Base-by-base conservation (phyloP, 768 basidiomycete species). In the Rhodosporidiobolus odoratus region DNA sequence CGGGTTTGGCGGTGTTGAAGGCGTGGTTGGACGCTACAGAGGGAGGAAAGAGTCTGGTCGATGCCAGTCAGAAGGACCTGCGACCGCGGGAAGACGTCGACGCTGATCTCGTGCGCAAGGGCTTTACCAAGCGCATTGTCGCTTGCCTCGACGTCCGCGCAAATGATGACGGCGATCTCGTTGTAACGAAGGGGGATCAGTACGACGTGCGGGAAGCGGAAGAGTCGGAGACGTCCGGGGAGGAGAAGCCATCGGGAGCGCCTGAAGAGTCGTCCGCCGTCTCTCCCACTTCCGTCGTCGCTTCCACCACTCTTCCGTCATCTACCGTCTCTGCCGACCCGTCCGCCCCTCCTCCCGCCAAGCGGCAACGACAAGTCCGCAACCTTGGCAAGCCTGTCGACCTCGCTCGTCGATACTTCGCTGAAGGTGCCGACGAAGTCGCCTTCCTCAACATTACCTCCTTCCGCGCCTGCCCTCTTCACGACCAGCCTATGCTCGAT, bases 361-460 rank as follows among this genome's bases (percentile, higher is more conserved):
- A 70, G 61, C 68, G 66, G 6, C 69, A 74, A 48, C 66, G 75
- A 7, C 68, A 74, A 40, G 96, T 99, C 19, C 89, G 95, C 75
- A 98, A 99, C 80, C 88, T 99, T 58, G 96, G 96, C 61, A 98
- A 96, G 81, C 96, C 96, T 27, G 91, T 99, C 76, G 86, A 90
- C 37, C 87, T 98, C 69, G 89, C 94, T 3, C 85, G 84, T 58
- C 86, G 86, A 74, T 98, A 99, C 82, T 98, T 88, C 81, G 79
- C 82, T 17, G 86, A 87, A 40, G 93, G 93, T 40, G 95, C 95
- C 56, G 96, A 99, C 80, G 96, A 99, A 81, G 83, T 99, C 43
- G 96, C 92, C 79, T 87, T 99, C 72, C 88, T 99, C 79, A 99
- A 99, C 81, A 99, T 99, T 83, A 99, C 96, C 23, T 96, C 95